These are phyloP conservation scores for Imleria badia DNA, from an alignment of 768 basidiomycete species.

Conservation along the genomic window DNA sequence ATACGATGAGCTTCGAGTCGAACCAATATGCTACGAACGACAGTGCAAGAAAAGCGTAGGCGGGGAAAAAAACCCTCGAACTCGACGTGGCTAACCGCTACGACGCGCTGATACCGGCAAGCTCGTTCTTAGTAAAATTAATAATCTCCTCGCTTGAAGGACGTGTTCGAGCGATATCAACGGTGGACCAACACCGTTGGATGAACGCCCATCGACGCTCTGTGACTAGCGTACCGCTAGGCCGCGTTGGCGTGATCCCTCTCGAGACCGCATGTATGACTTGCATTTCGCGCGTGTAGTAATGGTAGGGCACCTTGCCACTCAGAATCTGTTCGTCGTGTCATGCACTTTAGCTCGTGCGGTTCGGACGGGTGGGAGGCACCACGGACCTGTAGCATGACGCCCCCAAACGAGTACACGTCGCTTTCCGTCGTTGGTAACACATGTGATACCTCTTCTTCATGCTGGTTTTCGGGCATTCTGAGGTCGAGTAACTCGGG, in stretches of 20 bases:
- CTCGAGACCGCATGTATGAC: slow-evolving; percentile 5
- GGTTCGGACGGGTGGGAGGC: not conserved
- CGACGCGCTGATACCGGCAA: not conserved
- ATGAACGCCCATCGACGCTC: slow-evolving; percentile 12
- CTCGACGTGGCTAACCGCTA: no score
- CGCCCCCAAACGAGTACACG: slow-evolving; percentile 3
- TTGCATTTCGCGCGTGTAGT: slow-evolving; percentile 8
- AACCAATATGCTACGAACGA: no score
- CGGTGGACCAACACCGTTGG: slow-evolving; percentile 23
- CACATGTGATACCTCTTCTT: not conserved
- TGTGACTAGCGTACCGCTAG: not conserved
- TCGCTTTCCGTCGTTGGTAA: not conserved
- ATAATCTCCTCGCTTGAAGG: slow-evolving; percentile 34
- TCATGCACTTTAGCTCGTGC: not conserved
- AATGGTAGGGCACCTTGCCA: slow-evolving; percentile 15
- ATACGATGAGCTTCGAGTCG: no score
- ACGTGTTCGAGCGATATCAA: slow-evolving; percentile 20
- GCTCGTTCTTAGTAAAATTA: not conserved
- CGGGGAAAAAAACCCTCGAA: no score
- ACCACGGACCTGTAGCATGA: slow-evolving; percentile 1
- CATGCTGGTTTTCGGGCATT: not conserved
- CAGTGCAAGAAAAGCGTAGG: no score
- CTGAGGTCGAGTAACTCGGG: slow-evolving; percentile 2
- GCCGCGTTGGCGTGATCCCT: not conserved
- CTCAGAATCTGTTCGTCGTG: not conserved